These are phyloP conservation scores for Aspergillus sp. DNA, from an alignment of 2,329 filamentous ascomycete species.

Conservation along the genomic window DNA sequence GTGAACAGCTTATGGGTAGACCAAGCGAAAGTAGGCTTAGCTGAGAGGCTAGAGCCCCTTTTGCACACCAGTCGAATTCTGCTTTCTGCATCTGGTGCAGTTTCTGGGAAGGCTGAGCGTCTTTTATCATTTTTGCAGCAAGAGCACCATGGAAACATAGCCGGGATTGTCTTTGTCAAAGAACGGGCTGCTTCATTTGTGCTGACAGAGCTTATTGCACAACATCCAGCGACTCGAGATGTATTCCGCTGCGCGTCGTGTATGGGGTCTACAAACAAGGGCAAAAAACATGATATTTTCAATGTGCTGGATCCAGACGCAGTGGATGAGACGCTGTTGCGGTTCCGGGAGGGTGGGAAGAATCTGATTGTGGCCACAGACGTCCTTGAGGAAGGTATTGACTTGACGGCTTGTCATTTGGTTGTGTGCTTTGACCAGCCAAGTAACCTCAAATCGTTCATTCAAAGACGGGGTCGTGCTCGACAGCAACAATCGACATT, in stretches of 20 bases:
- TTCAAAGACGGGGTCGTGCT: slow-evolving; percentile 60
- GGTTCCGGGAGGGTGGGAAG: slow-evolving; percentile 47
- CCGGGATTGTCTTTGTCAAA: slow-evolving; percentile 60
- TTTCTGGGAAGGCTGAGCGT: too few species aligned
- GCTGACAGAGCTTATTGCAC: slow-evolving; percentile 51
- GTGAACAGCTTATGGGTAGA: slow-evolving; percentile 31
- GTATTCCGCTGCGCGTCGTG: slow-evolving; percentile 38
- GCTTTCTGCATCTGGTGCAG: too few species aligned
- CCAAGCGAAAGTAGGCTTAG: slow-evolving; percentile 51
- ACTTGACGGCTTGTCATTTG: slow-evolving; percentile 56
- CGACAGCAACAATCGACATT: slow-evolving; percentile 52
- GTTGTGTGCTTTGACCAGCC: slow-evolving; percentile 60
- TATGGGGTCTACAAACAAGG: slow-evolving; percentile 44
- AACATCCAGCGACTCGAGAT: slow-evolving; percentile 42
- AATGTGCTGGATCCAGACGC: slow-evolving; percentile 45
- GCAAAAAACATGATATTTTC: slow-evolving; percentile 40
- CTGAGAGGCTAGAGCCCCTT: slow-evolving; percentile 25
- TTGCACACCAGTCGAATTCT: too few species aligned
- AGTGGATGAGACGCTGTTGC: slow-evolving; percentile 45
- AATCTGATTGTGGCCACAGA: slow-evolving; percentile 55
- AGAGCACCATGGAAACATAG: slow-evolving; percentile 42
- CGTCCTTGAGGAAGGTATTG: slow-evolving; percentile 56
- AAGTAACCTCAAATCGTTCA: slow-evolving; percentile 56
- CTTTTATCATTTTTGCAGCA: slow-evolving; percentile 39
- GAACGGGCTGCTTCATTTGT: slow-evolving; percentile 57